Evolutionary conservation across 108 stramenopile genomes (phyloP).

Genomic region (Fragilaria crotonensis): DNA sequence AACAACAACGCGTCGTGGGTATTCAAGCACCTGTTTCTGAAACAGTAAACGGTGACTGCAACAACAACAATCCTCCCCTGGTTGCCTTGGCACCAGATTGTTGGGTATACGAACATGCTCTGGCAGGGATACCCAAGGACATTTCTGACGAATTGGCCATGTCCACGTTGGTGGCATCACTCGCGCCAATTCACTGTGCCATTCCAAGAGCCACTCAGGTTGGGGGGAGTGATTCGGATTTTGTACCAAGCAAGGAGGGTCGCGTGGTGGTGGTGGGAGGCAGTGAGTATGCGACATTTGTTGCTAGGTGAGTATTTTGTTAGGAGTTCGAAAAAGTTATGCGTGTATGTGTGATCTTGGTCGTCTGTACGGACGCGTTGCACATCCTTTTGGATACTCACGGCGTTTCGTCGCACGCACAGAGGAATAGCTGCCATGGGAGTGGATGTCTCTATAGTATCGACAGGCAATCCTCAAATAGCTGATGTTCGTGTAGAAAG

Average conservation of each 20-base stretch:
- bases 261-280: conserved; percentile 70
- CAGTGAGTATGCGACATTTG: conserved; percentile 55
- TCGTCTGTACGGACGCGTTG: no score
- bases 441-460: conserved; percentile 49
- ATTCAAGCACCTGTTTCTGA: no score
- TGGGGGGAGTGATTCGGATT: conserved; percentile 35
- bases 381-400: no score
- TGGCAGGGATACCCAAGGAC: conserved; percentile 42
- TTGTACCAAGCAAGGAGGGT: not conserved
- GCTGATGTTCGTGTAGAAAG: conserved; percentile 9
- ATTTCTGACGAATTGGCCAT: conserved; percentile 53
- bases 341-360: no score
- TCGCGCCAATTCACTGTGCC: conserved; percentile 56
- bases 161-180: conserved; percentile 38
- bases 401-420: no score
- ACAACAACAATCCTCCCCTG: not conserved
- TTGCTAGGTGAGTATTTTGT: conserved; percentile 44
- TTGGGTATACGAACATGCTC: conserved; percentile 36
- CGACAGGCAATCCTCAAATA: conserved; percentile 30
- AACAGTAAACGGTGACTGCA: no score
- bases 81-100: conserved; percentile 13
- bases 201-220: conserved; percentile 38
- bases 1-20: conserved; percentile 27
- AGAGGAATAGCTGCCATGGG: conserved; percentile 60
- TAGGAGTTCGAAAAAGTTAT: not conserved